phyloP scores from a whole-genome alignment of 208 protist genomes.

The Kentomonas sorsogonicus region DNA sequence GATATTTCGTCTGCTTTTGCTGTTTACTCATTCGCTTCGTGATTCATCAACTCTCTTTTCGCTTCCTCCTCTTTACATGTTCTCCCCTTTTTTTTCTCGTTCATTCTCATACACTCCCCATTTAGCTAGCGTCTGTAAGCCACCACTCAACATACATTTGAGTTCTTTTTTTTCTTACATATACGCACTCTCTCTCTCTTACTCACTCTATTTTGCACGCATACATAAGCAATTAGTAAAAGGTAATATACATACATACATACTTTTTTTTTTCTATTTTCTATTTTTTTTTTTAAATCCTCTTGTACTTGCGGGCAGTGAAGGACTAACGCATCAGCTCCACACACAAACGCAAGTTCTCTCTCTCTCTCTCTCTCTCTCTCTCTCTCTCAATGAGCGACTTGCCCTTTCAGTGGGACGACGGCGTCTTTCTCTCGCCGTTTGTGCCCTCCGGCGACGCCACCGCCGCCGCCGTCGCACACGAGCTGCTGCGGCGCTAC shows the following conservation, averaged over 20 bases:
- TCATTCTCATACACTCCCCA: neutral
- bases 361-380: neutral
- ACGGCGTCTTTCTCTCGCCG: constrained; percentile 65
- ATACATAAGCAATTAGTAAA: no score
- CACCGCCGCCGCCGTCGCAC: constrained; percentile 26
- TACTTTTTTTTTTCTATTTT: no score
- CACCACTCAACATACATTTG: no score
- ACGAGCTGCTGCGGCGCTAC: constrained; percentile 24
- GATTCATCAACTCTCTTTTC: constrained; percentile 12
- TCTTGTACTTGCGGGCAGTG: neutral
- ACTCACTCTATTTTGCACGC: neutral
- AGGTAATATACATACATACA: no score
- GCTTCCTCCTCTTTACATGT: constrained; percentile 1
- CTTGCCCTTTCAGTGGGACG: constrained; percentile 79
- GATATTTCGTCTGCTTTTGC: no score
- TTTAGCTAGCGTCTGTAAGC: no score
- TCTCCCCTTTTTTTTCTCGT: neutral
- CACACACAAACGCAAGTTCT: neutral
- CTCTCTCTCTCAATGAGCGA: no score
- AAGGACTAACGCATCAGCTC: neutral
- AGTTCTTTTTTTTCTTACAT: no score
- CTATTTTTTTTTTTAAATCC: no score
- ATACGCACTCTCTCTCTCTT: constrained; percentile 5
- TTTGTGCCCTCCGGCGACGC: constrained; percentile 45
- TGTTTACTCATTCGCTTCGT: constrained; percentile 1